phyloP scores from a whole-genome alignment of 768 basidiomycete species.

The Lactifluus hygrophoroides region DNA sequence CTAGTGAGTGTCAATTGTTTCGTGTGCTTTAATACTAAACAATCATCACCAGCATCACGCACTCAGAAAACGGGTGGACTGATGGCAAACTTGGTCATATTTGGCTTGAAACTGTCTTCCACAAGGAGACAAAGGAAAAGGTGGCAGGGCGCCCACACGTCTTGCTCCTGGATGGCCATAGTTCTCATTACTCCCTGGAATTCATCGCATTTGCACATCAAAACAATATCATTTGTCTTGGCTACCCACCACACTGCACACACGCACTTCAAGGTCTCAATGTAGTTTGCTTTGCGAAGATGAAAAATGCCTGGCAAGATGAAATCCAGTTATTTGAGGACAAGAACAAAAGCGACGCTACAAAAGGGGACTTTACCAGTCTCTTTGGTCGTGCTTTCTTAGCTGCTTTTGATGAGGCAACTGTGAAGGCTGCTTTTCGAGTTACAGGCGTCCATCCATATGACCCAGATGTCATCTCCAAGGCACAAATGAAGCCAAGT shows the following conservation, averaged over 20 bases:
- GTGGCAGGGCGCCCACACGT: conserved; percentile 24
- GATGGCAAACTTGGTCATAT: too few relatives aligned
- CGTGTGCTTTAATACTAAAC: too few relatives aligned
- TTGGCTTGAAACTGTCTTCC: too few relatives aligned
- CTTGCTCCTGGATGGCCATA: conserved; percentile 40
- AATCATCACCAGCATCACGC: too few relatives aligned
- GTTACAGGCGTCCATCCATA: conserved; percentile 35
- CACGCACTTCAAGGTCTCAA: conserved; percentile 39
- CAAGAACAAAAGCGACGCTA: not conserved
- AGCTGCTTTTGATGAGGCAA: conserved; percentile 25
- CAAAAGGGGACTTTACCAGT: conserved; percentile 30
- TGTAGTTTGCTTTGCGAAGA: conserved; percentile 35
- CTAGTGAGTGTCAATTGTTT: too few relatives aligned
- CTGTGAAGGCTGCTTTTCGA: conserved; percentile 21
- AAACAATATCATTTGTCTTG: not conserved
- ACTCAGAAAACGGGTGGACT: too few relatives aligned
- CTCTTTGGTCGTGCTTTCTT: conserved; percentile 30
- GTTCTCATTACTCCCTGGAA: conserved; percentile 21
- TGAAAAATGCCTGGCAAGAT: conserved; percentile 27
- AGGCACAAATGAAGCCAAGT: conserved; percentile 31
- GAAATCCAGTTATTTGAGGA: conserved; percentile 12
- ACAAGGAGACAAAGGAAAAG: conserved; percentile 33
- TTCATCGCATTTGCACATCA: conserved; percentile 23
- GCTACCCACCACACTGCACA: conserved; percentile 29
- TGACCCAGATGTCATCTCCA: conserved; percentile 28